Evolutionary conservation across 371 early-diverging fungal genomes (phyloP), one percentile per base, ranked within the genome.

Genomic region (Apophysomyces ossiformis): DNA sequence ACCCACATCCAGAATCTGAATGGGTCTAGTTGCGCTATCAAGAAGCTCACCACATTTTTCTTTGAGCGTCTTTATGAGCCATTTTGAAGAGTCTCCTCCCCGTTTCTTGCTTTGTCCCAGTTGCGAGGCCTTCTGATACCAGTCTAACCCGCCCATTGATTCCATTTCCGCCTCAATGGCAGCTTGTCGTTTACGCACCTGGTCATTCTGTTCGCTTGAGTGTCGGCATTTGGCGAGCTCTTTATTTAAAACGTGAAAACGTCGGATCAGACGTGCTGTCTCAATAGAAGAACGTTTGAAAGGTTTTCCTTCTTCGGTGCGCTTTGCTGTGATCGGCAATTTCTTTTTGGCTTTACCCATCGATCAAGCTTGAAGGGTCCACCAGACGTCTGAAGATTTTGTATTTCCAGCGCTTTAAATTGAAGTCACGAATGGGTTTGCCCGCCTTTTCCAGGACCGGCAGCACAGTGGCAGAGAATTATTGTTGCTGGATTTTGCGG

Each of bases 71-170:
- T 83, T 81, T 11, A 93, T 78, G 16, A 95, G 75, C 94, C 94
- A 96, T 63, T 92, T 90, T 37, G 93, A 91, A 0, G 93, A 92
- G 60, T 93, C 95, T 13, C 91, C 89, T 37, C 96, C 96, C 50
- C 92, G 86, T 38, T 77, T 66, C 74, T 92, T 92, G 73, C 92
- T 90, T 61, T 94, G 94, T 7, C 95, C 96, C 45, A 90, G 68
- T 2, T 93, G 85, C 1, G 90, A 90, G 0, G 95, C 95, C 54
- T 87, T 83, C 63, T 96, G 96, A 66, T 96, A 96, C 77, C 90
- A 91, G 66, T 95, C 90, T 38, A 96, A 68, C 0, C 96, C 96
- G 15, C 96, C 95, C 72, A 96, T 80, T 9, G 78, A 82, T 37
- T 93, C 89, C 87, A 96, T 89, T 80, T 93, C 89, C 18, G 65